phyloP scores from a whole-genome alignment of 805 yeast genomes.

The Zygosaccharomyces bisporus region DNA sequence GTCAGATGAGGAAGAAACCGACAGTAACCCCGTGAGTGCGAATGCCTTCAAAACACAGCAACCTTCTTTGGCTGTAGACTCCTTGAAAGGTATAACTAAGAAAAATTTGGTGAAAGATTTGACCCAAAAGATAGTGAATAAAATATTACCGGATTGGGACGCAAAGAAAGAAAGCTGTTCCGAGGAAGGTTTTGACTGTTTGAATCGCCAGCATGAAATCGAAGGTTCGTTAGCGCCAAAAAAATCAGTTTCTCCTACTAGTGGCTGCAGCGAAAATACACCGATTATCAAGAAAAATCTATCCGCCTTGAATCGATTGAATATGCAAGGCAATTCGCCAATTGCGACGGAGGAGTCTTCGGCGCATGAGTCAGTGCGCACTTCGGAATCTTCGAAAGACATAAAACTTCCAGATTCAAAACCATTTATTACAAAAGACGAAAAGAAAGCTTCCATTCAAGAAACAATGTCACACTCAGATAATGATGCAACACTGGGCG shows the following conservation, averaged over 20 bases:
- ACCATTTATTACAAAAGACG: constrained; percentile 6
- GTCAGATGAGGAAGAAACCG: constrained; percentile 1
- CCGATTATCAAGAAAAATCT: constrained; percentile 19
- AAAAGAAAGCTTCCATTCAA: constrained; percentile 2
- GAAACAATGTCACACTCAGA: background rate
- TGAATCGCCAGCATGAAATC: too few relatives aligned
- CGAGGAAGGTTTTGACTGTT: background rate
- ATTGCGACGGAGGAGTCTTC: constrained; percentile 11
- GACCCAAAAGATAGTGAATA: constrained; percentile 26
- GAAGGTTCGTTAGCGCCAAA: background rate
- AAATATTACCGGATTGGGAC: constrained; percentile 20
- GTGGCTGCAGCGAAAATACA: constrained; percentile 1
- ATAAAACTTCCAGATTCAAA: constrained; percentile 5
- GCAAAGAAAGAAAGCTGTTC: background rate
- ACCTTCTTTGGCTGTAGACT: constrained; percentile 26
- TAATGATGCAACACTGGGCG: constrained; percentile 2
- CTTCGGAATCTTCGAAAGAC: constrained; percentile 15
- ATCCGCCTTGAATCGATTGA: constrained; percentile 2
- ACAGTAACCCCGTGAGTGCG: constrained; percentile 5
- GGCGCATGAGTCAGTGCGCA: constrained; percentile 11
- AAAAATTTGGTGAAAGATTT: constrained; percentile 24
- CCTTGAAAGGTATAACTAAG: constrained; percentile 27
- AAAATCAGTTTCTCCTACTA: background rate
- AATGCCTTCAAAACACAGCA: constrained; percentile 11
- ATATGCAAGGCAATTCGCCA: constrained; percentile 1